Evolutionary conservation across 2,329 filamentous ascomycete species (phyloP).

Genomic region (Penicillium sp.): DNA sequence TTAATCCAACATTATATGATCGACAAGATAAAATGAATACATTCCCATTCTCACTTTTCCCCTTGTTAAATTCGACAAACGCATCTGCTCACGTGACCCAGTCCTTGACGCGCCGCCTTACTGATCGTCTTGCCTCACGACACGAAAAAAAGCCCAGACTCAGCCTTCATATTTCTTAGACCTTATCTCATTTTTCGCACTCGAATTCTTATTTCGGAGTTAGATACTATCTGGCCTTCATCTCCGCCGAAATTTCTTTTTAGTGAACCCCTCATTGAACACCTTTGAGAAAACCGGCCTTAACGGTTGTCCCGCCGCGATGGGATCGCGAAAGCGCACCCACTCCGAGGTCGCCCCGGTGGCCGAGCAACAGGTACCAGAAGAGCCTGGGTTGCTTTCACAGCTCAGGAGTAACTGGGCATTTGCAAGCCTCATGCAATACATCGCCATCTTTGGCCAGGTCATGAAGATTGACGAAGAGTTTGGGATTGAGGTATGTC

Average conservation of each 20-base stretch:
- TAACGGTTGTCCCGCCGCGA: conserved; percentile 32
- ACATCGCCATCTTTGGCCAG: conserved; percentile 82
- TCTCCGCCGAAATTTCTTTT: background rate
- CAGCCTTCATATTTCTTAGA: conserved; percentile 4
- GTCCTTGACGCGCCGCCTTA: conserved; percentile 26
- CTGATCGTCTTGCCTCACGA: conserved; percentile 25
- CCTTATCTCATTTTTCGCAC: background rate
- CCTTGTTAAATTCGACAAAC: conserved; percentile 9
- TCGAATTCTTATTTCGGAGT: background rate
- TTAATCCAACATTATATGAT: background rate
- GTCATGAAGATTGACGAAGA: conserved; percentile 82
- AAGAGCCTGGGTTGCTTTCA: conserved; percentile 46
- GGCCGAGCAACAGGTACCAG: conserved; percentile 30
- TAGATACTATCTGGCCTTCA: conserved; percentile 1
- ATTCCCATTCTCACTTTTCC: background rate
- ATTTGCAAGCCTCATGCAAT: conserved; percentile 88
- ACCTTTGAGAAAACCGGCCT: conserved; percentile 22
- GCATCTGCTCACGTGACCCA: conserved; percentile 24
- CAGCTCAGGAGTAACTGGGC: conserved; percentile 86
- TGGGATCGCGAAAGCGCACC: conserved; percentile 50
- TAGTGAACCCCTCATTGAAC: background rate
- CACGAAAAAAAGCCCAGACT: conserved; percentile 17
- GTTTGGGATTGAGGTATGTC: conserved; percentile 75
- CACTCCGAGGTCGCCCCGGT: conserved; percentile 49
- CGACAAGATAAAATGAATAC: background rate